Evolutionary conservation across 2,329 filamentous ascomycete species (phyloP).

Genomic region (Colletotrichum chrysophilum): DNA sequence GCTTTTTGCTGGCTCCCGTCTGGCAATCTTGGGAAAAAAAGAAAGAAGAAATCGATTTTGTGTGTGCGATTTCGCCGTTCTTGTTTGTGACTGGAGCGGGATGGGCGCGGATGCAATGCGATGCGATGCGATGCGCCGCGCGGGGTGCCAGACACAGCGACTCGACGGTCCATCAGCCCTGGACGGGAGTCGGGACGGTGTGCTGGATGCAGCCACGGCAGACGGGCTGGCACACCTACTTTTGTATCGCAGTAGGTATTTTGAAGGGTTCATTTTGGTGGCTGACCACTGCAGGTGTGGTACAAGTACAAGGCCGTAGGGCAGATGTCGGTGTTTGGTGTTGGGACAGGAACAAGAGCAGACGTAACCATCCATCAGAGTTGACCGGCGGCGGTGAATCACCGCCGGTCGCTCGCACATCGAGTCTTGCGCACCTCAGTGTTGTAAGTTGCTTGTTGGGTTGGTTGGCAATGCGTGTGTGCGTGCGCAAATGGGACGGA

Average conservation of each 20-base stretch:
- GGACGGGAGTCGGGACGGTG: neutral
- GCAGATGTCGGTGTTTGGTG: neutral
- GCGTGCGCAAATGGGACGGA: neutral
- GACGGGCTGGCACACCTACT: neutral
- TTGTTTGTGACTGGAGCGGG: constrained; percentile 11
- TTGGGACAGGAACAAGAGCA: constrained; percentile 1
- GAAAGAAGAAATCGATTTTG: neutral
- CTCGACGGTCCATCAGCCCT: neutral
- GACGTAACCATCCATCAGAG: neutral
- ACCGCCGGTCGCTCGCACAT: neutral
- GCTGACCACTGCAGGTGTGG: neutral
- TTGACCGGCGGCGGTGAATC: neutral
- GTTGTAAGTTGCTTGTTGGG: neutral
- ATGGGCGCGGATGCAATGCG: constrained; percentile 14
- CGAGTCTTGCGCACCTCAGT: neutral
- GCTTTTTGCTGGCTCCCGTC: neutral
- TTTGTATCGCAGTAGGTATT: neutral
- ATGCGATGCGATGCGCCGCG: constrained; percentile 13
- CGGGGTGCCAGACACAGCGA: neutral
- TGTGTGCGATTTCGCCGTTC: neutral
- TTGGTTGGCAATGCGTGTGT: neutral
- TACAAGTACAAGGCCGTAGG: neutral
- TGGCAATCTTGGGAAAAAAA: neutral
- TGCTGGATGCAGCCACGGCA: constrained; percentile 14
- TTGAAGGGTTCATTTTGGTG: neutral